Percentiles rank a stretch among this genome's conserved stretches.
phyloP scores from a whole-genome alignment of 306 rosid genomes.

The Cucurbita ficifolia region DNA sequence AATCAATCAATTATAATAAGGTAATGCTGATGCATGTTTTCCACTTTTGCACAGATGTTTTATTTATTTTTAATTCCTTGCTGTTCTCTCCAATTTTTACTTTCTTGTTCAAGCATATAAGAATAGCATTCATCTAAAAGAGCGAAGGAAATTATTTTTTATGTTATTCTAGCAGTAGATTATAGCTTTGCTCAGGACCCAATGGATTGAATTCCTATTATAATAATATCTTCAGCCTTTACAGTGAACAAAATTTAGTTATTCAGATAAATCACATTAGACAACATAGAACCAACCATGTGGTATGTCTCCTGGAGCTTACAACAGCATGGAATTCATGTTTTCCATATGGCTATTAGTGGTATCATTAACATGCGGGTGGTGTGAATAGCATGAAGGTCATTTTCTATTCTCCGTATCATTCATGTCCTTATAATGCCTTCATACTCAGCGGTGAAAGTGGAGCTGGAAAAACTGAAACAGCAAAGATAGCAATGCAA shows the following conservation, averaged over 20 bases:
- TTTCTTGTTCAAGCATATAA: not conserved
- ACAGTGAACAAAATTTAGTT: not conserved
- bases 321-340: not conserved
- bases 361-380: not conserved
- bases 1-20: conserved; percentile 95
- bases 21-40: conserved; percentile 17
- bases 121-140: not conserved
- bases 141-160: not conserved
- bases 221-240: not conserved
- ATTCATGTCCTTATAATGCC: not conserved
- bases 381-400: not conserved
- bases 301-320: not conserved
- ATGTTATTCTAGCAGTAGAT: not conserved
- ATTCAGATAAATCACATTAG: not conserved
- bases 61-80: not conserved
- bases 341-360: not conserved
- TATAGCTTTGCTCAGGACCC: not conserved
- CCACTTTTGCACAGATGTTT: not conserved
- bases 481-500: conserved; percentile 98
- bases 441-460: conserved; percentile 65
- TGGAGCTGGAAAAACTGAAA: conserved; percentile 99
- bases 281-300: not conserved
- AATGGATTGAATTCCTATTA: not conserved
- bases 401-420: conserved; percentile 12
- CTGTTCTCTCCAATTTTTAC: not conserved